phyloP scores from a whole-genome alignment of 1,139 yeast genomes.

The Kodamaea derodonti region DNA sequence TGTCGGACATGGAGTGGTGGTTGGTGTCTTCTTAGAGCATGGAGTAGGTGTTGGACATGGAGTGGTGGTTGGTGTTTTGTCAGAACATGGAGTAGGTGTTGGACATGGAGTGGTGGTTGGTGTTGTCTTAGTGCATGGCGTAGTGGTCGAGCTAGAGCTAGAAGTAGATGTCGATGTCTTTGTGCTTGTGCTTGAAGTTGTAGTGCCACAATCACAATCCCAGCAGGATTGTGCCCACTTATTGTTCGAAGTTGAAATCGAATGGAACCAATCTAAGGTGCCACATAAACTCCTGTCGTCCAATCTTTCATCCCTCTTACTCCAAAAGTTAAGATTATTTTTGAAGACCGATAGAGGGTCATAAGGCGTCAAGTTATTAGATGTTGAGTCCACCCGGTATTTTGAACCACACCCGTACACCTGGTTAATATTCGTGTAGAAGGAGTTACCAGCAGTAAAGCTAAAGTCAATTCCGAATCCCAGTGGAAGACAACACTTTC shows the following conservation, averaged over 20 bases:
- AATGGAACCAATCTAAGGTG: slow-evolving; percentile 11
- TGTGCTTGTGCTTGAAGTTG: background rate
- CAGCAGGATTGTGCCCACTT: slow-evolving; percentile 19
- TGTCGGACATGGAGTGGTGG: background rate
- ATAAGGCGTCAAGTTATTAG: slow-evolving; percentile 7
- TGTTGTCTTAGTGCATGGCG: background rate
- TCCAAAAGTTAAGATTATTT: slow-evolving; percentile 4
- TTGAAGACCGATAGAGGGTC: slow-evolving; percentile 10
- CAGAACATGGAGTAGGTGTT: background rate
- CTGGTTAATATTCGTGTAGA: slow-evolving; percentile 5
- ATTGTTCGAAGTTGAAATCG: slow-evolving; percentile 13
- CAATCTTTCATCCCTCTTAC: slow-evolving; percentile 8
- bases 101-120: background rate
- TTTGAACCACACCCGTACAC: slow-evolving; percentile 9
- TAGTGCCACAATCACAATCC: slow-evolving; percentile 19
- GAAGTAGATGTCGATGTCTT: background rate
- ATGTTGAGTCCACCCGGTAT: slow-evolving; percentile 6
- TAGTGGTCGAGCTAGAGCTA: background rate
- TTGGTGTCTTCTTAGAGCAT: background rate
- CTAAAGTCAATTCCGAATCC: slow-evolving; percentile 11
- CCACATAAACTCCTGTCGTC: slow-evolving; percentile 1
- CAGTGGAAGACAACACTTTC: slow-evolving; percentile 22
- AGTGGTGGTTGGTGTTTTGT: background rate
- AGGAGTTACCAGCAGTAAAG: slow-evolving; percentile 7
- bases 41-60: background rate